Conservation (phyloP, 2,329 filamentous ascomycete genomes). For the Tolypocladium tropicale region DNA sequence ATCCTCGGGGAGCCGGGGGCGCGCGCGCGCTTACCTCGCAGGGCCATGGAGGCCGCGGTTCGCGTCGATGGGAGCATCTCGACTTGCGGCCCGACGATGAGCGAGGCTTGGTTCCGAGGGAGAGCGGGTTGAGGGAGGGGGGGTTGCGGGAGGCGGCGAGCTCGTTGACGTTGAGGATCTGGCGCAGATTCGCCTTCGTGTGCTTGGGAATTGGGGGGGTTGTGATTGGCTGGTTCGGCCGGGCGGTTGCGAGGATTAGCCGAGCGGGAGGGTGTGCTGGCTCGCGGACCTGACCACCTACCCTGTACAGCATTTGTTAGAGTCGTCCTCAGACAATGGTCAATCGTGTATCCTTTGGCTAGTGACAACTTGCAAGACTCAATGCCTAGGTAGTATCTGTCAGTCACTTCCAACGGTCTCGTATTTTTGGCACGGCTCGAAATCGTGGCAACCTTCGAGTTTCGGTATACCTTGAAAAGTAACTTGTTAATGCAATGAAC, state of each 20-base stretch:
- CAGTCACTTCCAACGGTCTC: too few species aligned
- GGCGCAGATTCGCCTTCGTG: conserved; percentile 1
- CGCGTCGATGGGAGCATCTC: conserved; percentile 39
- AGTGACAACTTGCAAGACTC: too few species aligned
- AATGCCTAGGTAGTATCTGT: too few species aligned
- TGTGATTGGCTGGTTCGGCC: conserved; percentile 1
- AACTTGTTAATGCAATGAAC: too few species aligned
- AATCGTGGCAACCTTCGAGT: too few species aligned
- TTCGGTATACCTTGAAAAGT: too few species aligned
- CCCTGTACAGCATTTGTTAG: too few species aligned
- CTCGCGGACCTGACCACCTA: not conserved
- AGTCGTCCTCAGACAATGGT: too few species aligned
- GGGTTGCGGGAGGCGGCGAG: not conserved
- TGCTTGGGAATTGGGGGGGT: not conserved
- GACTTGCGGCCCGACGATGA: conserved; percentile 1
- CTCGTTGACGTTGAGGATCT: not conserved
- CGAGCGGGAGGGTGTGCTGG: not conserved
- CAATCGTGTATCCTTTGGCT: too few species aligned
- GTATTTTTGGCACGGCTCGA: too few species aligned
- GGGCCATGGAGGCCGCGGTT: conserved; percentile 40
- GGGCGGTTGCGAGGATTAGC: conserved; percentile 3
- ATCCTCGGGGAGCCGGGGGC: not conserved
- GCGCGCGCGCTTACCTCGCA: conserved; percentile 30
- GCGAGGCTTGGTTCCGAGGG: not conserved
- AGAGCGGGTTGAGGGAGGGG: not conserved